Conservation (phyloP, 805 yeast genomes). For the Nakazawaea holstii region DNA sequence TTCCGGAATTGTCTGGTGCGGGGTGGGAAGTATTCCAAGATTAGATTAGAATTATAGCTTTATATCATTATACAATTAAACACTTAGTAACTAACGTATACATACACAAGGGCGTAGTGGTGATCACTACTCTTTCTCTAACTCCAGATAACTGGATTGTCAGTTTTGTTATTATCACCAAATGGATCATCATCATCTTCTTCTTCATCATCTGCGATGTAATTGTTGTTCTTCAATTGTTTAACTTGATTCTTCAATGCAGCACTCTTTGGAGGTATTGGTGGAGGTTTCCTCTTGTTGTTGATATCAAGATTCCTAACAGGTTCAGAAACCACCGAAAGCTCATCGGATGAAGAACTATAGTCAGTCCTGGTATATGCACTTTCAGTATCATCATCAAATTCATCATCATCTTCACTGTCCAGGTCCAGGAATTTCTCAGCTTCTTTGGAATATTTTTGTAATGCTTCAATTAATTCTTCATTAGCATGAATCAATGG, state of each 20-base stretch:
- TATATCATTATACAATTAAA: background rate
- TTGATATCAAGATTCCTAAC: background rate
- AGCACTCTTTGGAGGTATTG: slow-evolving; percentile 8
- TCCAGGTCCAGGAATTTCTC: slow-evolving; percentile 33
- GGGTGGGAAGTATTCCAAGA: no score
- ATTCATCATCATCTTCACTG: slow-evolving; percentile 34
- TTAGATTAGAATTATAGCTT: no score
- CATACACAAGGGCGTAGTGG: background rate
- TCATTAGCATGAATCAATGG: slow-evolving; percentile 86
- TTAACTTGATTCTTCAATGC: background rate
- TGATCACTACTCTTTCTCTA: background rate
- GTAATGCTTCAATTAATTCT: slow-evolving; percentile 71
- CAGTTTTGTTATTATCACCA: slow-evolving; percentile 38
- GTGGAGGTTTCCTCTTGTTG: slow-evolving; percentile 7
- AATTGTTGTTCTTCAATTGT: slow-evolving; percentile 9
- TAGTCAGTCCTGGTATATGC: slow-evolving; percentile 12
- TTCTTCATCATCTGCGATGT: slow-evolving; percentile 16
- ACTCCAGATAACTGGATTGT: slow-evolving; percentile 6
- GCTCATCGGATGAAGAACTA: background rate
- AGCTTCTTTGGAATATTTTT: slow-evolving; percentile 57
- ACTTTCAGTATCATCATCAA: slow-evolving; percentile 31
- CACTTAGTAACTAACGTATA: no score
- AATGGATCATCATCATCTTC: slow-evolving; percentile 39
- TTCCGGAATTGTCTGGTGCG: no score
- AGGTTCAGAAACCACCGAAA: background rate